phyloP scores from a whole-genome alignment of 192 early-diverging fungal species.

The Gonapodya prolifera region DNA sequence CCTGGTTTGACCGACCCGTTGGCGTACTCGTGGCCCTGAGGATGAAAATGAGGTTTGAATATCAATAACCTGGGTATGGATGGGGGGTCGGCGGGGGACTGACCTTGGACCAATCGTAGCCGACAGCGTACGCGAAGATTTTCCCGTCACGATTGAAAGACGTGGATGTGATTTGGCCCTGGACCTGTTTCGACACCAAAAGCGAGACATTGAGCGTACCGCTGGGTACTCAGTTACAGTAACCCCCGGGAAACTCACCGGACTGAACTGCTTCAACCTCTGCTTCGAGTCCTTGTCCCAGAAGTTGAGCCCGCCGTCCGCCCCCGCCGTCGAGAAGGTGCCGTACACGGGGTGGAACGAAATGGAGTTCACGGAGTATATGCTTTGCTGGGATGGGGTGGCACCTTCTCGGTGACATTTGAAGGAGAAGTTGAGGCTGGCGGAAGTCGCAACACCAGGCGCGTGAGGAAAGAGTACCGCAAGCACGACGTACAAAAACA shows the following conservation, averaged over 20 bases:
- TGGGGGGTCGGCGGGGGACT: background rate
- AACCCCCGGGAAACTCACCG: too few relatives aligned
- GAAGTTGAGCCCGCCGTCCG: slow-evolving; percentile 76
- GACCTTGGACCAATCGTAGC: slow-evolving; percentile 77
- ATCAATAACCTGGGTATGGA: background rate
- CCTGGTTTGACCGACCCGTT: slow-evolving; percentile 40
- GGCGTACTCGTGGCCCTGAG: slow-evolving; percentile 58
- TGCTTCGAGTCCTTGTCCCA: slow-evolving; percentile 94
- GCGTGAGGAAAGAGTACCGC: background rate
- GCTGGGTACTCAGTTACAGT: too few relatives aligned
- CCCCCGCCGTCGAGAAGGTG: slow-evolving; percentile 77
- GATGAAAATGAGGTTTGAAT: too few relatives aligned
- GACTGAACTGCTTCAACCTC: slow-evolving; percentile 61
- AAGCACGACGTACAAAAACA: background rate
- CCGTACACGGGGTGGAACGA: slow-evolving; percentile 75
- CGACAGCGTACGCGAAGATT: slow-evolving; percentile 83
- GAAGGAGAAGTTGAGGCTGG: slow-evolving; percentile 72
- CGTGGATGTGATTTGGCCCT: slow-evolving; percentile 52
- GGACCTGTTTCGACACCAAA: too few relatives aligned
- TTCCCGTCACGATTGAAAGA: slow-evolving; percentile 72
- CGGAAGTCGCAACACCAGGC: slow-evolving; percentile 6
- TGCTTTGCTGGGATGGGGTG: too few relatives aligned
- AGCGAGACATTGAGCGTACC: too few relatives aligned
- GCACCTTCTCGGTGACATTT: slow-evolving; percentile 81
- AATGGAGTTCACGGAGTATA: slow-evolving; percentile 39